phyloP scores from a whole-genome alignment of 805 yeast genomes.

The Tetrapisispora phaffii region DNA sequence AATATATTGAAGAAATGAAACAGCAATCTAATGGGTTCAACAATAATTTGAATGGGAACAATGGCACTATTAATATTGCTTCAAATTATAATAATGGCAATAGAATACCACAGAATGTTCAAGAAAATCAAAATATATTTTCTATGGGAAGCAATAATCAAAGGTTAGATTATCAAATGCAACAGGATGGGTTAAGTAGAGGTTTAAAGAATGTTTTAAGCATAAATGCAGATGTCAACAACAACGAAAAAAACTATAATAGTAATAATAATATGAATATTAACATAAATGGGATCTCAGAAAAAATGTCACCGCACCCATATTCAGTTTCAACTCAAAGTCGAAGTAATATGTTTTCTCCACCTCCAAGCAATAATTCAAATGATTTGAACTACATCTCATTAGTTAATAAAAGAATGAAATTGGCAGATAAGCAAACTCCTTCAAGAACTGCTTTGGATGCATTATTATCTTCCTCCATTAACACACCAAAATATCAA shows the following conservation, averaged over 20 bases:
- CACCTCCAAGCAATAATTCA: slow-evolving; percentile 9
- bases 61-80: background rate
- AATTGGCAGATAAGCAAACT: slow-evolving; percentile 21
- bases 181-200: background rate
- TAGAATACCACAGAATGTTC: background rate
- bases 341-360: slow-evolving; percentile 11
- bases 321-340: background rate
- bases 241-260: background rate
- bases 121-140: background rate
- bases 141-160: background rate
- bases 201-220: background rate
- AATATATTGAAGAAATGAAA: slow-evolving; percentile 9
- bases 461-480: slow-evolving; percentile 21
- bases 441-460: slow-evolving; percentile 27
- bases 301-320: slow-evolving; percentile 8
- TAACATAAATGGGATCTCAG: background rate
- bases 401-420: slow-evolving; percentile 15
- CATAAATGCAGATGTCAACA: background rate
- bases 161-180: background rate
- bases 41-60: background rate
- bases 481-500: slow-evolving; percentile 15
- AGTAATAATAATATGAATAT: background rate
- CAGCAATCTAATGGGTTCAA: background rate
- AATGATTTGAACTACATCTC: slow-evolving; percentile 5
- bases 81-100: background rate